A percentile compares a stretch with the other conserved stretches of the same genome.
Conservation (phyloP, 2,329 filamentous ascomycete species). For the Aspergillus tubingensis region DNA sequence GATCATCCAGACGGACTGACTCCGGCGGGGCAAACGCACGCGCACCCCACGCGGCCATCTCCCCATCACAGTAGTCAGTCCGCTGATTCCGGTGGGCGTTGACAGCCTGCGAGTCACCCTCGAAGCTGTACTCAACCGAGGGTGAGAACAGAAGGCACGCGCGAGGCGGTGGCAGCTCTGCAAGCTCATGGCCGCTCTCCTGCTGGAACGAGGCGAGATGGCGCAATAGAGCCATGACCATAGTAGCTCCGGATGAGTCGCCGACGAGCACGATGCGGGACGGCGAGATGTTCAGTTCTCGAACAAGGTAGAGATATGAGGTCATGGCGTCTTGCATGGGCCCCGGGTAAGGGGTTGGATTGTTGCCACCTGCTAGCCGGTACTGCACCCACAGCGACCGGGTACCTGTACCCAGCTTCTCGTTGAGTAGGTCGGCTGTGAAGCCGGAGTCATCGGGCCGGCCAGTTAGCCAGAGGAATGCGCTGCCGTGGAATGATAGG, state of each 20-base stretch:
- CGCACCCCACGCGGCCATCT: constrained; percentile 22
- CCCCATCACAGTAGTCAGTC: constrained; percentile 17
- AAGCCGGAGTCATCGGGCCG: neutral
- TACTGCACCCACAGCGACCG: constrained; percentile 4
- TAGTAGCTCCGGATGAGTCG: constrained; percentile 25
- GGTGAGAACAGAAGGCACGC: constrained; percentile 8
- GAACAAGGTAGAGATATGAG: constrained; percentile 24
- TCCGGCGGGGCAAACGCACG: constrained; percentile 16
- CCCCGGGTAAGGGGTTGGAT: constrained; percentile 18
- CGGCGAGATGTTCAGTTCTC: constrained; percentile 21
- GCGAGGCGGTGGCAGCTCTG: constrained; percentile 7
- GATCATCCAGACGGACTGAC: constrained; percentile 14
- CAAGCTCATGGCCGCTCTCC: neutral
- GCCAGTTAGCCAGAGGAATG: constrained; percentile 3
- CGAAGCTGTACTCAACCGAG: neutral
- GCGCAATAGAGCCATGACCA: constrained; percentile 22
- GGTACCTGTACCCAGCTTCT: neutral
- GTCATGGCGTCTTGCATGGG: constrained; percentile 28
- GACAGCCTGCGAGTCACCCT: neutral
- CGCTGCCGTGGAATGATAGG: neutral
- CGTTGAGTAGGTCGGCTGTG: neutral
- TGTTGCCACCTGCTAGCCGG: neutral
- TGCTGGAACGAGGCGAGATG: constrained; percentile 17
- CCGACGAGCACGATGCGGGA: constrained; percentile 24
- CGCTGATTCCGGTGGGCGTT: constrained; percentile 10